These are phyloP conservation scores for Anthracocystis panici-leucophaei DNA, from an alignment of 1,284 basidiomycete species.

Conservation along the genomic window DNA sequence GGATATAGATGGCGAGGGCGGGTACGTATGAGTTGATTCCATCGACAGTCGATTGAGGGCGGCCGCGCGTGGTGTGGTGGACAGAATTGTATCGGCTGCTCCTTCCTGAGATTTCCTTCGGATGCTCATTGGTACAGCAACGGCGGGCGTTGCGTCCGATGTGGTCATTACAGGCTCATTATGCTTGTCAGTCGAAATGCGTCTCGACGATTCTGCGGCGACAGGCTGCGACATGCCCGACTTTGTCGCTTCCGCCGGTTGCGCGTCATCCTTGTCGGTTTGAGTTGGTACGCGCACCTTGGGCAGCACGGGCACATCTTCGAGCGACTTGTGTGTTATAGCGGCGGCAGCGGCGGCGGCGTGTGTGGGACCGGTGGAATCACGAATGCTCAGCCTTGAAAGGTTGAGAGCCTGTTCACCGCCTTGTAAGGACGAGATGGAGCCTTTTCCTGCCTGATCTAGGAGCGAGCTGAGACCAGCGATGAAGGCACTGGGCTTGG, in stretches of 20 bases:
- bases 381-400: constrained; percentile 40
- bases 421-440: constrained; percentile 17
- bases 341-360: background rate
- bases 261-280: background rate
- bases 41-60: constrained; percentile 38
- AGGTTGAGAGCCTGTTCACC: constrained; percentile 25
- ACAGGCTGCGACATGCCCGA: background rate
- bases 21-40: constrained; percentile 43
- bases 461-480: constrained; percentile 19
- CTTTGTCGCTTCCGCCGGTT: background rate
- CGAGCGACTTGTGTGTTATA: constrained; percentile 26
- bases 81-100: constrained; percentile 16
- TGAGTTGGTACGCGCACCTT: constrained; percentile 14
- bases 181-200: background rate
- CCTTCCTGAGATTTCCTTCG: constrained; percentile 31
- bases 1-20: constrained; percentile 39
- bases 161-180: background rate
- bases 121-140: constrained; percentile 21
- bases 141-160: constrained; percentile 5
- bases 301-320: constrained; percentile 31
- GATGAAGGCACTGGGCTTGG: constrained; percentile 40
- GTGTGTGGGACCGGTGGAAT: constrained; percentile 36
- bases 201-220: background rate
- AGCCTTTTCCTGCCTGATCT: constrained; percentile 16
- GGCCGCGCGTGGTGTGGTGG: constrained; percentile 37